These are phyloP conservation scores for Lecanicillium sp. DNA, from an alignment of 2,329 filamentous ascomycete genomes.

Conservation along the genomic window DNA sequence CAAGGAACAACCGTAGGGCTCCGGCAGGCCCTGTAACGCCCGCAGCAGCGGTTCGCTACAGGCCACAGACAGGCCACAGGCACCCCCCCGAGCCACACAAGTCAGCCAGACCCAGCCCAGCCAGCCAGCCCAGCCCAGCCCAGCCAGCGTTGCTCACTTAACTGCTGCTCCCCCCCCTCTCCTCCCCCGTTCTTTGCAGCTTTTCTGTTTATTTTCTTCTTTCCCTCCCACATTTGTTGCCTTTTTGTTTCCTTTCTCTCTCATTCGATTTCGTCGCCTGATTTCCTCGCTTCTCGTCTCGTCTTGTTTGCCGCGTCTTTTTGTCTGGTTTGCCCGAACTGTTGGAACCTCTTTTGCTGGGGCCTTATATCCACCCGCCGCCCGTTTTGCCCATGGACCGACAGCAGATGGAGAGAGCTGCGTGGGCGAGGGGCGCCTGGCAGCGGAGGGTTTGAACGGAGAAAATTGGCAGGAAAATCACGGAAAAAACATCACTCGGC, in stretches of 20 bases:
- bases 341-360: neutral
- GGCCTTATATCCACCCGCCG: constrained; percentile 9
- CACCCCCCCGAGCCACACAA: too few relatives aligned
- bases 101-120: neutral
- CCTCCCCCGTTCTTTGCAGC: constrained; percentile 12
- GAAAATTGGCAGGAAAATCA: neutral
- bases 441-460: neutral
- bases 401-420: neutral
- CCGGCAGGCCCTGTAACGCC: too few relatives aligned
- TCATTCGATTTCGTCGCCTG: neutral
- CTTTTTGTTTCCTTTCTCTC: neutral
- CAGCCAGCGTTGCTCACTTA: constrained; percentile 10
- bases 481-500: neutral
- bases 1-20: too few relatives aligned
- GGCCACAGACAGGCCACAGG: too few relatives aligned
- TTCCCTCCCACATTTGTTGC: constrained; percentile 13
- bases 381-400: constrained; percentile 7
- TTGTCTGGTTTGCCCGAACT: neutral
- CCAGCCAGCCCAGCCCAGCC: neutral
- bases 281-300: neutral
- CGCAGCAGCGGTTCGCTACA: too few relatives aligned
- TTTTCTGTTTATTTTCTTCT: constrained; percentile 1
- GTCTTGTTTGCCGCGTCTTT: neutral
- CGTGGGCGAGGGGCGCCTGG: neutral
- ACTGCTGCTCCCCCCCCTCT: constrained; percentile 6